These are phyloP conservation scores for Stephania yunnanensis DNA, from an alignment of 164 flowering plant species.

Conservation along the genomic window DNA sequence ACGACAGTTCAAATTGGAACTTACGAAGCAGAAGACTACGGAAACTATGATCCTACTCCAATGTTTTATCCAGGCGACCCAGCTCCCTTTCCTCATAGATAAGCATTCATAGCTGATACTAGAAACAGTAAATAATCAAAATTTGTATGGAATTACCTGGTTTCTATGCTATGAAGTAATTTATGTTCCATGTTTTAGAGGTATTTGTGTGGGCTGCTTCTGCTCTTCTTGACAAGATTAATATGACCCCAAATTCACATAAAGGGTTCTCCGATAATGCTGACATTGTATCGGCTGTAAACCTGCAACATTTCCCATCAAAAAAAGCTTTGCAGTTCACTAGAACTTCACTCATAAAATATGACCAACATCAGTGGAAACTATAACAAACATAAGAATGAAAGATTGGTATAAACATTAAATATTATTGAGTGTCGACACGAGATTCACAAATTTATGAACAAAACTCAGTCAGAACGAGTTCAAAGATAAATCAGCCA, in stretches of 20 bases:
- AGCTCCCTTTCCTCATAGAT: conserved; percentile 6
- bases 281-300: neutral
- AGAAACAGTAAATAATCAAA: neutral
- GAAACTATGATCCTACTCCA: conserved; percentile 26
- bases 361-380: neutral
- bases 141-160: neutral
- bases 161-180: neutral
- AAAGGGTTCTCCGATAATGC: neutral
- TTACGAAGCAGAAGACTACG: conserved; percentile 24
- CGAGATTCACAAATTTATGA: neutral
- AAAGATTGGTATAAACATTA: neutral
- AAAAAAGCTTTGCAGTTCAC: neutral
- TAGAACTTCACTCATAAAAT: no score
- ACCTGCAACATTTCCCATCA: neutral
- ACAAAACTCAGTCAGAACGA: conserved; percentile 2
- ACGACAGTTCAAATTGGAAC: neutral
- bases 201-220: neutral
- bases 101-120: neutral
- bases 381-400: neutral
- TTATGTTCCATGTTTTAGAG: neutral
- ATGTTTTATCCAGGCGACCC: conserved; percentile 12
- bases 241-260: neutral
- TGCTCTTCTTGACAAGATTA: neutral
- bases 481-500: conserved; percentile 44
- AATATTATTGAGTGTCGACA: neutral